These are phyloP conservation scores for Globisporangium parvum DNA, from an alignment of 352 stramenopile species.

Conservation along the genomic window DNA sequence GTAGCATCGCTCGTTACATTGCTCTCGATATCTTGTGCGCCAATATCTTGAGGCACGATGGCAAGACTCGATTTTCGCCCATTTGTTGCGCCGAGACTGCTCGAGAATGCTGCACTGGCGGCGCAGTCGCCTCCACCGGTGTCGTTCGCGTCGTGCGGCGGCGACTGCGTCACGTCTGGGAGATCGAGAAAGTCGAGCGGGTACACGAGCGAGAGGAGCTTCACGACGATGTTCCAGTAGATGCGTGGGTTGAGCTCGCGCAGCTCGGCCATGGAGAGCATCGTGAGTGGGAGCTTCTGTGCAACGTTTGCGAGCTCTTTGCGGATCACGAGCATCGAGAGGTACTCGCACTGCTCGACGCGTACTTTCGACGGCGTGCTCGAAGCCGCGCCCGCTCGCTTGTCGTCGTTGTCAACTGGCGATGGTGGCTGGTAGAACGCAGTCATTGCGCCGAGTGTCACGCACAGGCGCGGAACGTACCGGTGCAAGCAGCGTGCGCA, in stretches of 20 bases:
- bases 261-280: slow-evolving; percentile 31
- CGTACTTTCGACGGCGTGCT: slow-evolving; percentile 3
- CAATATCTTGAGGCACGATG: no score
- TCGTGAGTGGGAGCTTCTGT: slow-evolving; percentile 29
- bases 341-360: slow-evolving; percentile 37
- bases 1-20: no score
- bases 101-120: neutral
- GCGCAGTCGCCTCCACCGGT: neutral
- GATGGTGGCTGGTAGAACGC: slow-evolving; percentile 12
- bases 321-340: slow-evolving; percentile 36
- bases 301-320: slow-evolving; percentile 37
- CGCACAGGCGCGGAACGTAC: slow-evolving; percentile 30
- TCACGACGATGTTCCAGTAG: slow-evolving; percentile 60
- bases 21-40: no score
- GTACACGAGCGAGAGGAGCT: slow-evolving; percentile 35
- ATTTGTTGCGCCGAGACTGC: no score
- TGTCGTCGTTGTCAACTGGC: neutral
- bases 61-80: no score
- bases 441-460: slow-evolving; percentile 31
- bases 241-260: slow-evolving; percentile 30
- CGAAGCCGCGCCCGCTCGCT: neutral
- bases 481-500: slow-evolving; percentile 24
- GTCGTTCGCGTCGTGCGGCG: neutral
- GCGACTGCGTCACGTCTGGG: slow-evolving; percentile 17
- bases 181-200: slow-evolving; percentile 41